Evolutionary conservation across 2,329 filamentous ascomycete genomes (phyloP), one percentile per base, ranked within the genome.

Genomic region (Colletotrichum abscissum): DNA sequence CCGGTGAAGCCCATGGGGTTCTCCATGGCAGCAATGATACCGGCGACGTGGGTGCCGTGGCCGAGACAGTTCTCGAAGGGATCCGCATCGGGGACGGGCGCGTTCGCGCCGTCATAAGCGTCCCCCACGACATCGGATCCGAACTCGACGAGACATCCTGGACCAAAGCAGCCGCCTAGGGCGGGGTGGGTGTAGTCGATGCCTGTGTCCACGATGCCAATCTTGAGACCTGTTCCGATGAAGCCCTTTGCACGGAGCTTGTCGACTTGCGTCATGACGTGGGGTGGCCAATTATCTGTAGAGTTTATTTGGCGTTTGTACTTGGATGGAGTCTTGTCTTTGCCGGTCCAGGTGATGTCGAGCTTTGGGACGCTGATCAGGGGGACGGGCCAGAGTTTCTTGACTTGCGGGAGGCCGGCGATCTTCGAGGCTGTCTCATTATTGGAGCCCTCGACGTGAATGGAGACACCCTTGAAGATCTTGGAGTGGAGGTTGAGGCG

Each of bases 241-340:
- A 86, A 76, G 1, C 87, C 88, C 72, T 85, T 78, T 11, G 84
- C 85, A 28, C 83, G 84, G 49, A 90, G 81, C 82, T 86, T 85
- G 78, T 89, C 85, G 26, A 90, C 85, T 78, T 90, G 88, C 1
- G 88, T 89, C 87, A 89, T 89, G 72, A 88, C 78, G 59, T 90
- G 88, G 3, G 88, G 84, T n/a, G 84, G 67, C 72, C 72, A 81
- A 71, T 85, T 86, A 0, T 79, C 83, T 70, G 87, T 85, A 28
- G 59, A 54, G 14, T 75, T 67, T 11, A 73, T 22, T 14, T 73
- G 69, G n/a, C 78, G 73, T 42, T 19, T 60, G 26, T n/a, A n/a
- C 22, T 55, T 62, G 11, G 49, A 5, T 7, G 42, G 9, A 5
- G 73, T 16, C 12, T 59, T 59, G 52, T 54, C 67, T 8, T 68